Percentiles rank a stretch among this genome's conserved stretches.
phyloP scores from a whole-genome alignment of 1,139 yeast genomes.

The Sporopachydermia cereana region DNA sequence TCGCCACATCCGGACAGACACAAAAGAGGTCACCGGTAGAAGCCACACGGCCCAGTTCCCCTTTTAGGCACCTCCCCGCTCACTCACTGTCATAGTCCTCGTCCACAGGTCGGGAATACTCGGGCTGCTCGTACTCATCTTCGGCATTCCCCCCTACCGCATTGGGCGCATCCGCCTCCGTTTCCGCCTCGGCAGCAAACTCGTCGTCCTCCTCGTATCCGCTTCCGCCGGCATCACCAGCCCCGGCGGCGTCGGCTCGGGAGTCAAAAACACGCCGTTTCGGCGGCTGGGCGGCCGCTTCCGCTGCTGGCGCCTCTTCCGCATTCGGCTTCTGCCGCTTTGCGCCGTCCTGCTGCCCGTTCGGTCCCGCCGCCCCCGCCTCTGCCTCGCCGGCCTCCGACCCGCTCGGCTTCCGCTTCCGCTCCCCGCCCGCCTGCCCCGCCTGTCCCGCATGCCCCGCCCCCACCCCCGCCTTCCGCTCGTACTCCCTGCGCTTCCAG shows the following conservation, averaged over 20 bases:
- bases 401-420: slow-evolving; percentile 8
- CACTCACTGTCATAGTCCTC: slow-evolving; percentile 1
- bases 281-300: background rate
- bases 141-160: background rate
- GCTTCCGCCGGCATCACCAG: background rate
- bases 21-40: too few relatives aligned
- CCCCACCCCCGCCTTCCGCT: slow-evolving; percentile 8
- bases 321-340: background rate
- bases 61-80: too few relatives aligned
- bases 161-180: background rate
- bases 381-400: slow-evolving; percentile 7
- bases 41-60: background rate
- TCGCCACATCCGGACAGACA: too few relatives aligned
- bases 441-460: slow-evolving; percentile 10
- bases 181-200: background rate
- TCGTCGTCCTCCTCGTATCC: background rate
- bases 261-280: background rate
- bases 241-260: background rate
- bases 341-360: slow-evolving; percentile 1
- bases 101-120: slow-evolving; percentile 3
- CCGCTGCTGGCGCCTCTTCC: background rate
- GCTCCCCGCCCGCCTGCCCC: slow-evolving; percentile 8
- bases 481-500: slow-evolving; percentile 37
- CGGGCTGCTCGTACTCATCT: slow-evolving; percentile 6
- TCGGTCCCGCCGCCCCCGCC: slow-evolving; percentile 7